Conservation (phyloP, 352 stramenopile genomes). For the Phytophthora cryptogea region DNA sequence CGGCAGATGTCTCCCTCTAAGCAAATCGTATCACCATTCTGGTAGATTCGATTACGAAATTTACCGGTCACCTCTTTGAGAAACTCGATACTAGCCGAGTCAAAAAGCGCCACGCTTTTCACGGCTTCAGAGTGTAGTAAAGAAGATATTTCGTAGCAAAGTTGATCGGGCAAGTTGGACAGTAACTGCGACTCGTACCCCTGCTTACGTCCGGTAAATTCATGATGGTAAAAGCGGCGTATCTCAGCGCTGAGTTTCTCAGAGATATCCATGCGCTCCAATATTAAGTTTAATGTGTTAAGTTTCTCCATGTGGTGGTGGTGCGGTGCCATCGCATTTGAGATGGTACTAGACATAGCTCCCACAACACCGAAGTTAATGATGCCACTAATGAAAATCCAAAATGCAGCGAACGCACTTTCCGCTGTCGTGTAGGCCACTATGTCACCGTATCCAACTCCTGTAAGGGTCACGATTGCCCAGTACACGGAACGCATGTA, state of each 20-base stretch:
- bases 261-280: conserved; percentile 68
- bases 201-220: conserved; percentile 62
- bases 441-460: conserved; percentile 79
- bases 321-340: conserved; percentile 61
- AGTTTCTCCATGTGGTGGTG: conserved; percentile 79
- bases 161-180: conserved; percentile 65
- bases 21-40: conserved; percentile 70
- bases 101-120: conserved; percentile 61
- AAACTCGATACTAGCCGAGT: conserved; percentile 69
- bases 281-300: conserved; percentile 65
- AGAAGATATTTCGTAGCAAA: conserved; percentile 80
- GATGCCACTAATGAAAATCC: conserved; percentile 76
- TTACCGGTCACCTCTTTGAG: conserved; percentile 79
- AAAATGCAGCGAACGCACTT: conserved; percentile 69
- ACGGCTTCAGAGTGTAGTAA: conserved; percentile 67
- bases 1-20: conserved; percentile 72
- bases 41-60: conserved; percentile 72
- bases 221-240: conserved; percentile 74
- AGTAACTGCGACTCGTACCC: conserved; percentile 77
- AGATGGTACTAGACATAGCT: conserved; percentile 82
- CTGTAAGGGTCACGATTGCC: conserved; percentile 72
- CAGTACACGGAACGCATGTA: conserved; percentile 81
- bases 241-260: conserved; percentile 63
- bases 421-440: conserved; percentile 74
- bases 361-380: conserved; percentile 83